Base-by-base conservation (phyloP, 2,329 filamentous ascomycete species). In the Sclerotinia trifoliorum region DNA sequence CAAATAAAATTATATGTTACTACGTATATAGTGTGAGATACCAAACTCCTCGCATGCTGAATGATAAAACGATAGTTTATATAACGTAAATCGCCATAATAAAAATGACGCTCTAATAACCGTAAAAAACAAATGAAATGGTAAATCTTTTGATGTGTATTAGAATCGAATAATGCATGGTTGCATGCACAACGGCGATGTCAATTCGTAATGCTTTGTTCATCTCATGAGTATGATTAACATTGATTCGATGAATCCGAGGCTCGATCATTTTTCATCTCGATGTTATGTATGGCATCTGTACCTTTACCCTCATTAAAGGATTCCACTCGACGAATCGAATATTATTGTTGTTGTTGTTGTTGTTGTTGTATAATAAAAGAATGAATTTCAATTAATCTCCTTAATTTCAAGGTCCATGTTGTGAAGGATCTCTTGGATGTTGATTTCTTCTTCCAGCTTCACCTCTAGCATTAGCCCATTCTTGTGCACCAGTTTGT, bases 401-500 rank as follows among this genome's bases (percentile, higher is more conserved):
- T 17, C 46, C 44, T n/a, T 13, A 66, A 56, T 44, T 73, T 78
- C 76, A 77, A 65, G 70, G 71, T 62, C 75, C 75, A 57, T 80
- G 79, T 66, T 81, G 81, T 65, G 76, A 78, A 35, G 82, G 83
- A 74, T 84, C 81, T 67, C 81, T 80, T 13, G 79, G 76, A 61
- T 82, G 82, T 57, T 79, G 80, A 68, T 70, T 69, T 51, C 70
- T 66, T 64, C 61, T 72, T 29, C 78, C 79, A 71, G 80, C 80
- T 73, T 83, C 81, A 68, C 83, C 80, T 68, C 80, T 77, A 5
- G 84, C 82, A 65, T 81, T 80, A 66, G 83, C 72, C 82, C 83
- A 85, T 74, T 85, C 83, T 21, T 83, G 76, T 52, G 83, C 82
- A 57, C 83, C 82, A 60, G 79, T 82, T 71, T 85, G 83, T 71